Conservation (phyloP, 2,329 filamentous ascomycete genomes). For the Penicillium palitans region DNA sequence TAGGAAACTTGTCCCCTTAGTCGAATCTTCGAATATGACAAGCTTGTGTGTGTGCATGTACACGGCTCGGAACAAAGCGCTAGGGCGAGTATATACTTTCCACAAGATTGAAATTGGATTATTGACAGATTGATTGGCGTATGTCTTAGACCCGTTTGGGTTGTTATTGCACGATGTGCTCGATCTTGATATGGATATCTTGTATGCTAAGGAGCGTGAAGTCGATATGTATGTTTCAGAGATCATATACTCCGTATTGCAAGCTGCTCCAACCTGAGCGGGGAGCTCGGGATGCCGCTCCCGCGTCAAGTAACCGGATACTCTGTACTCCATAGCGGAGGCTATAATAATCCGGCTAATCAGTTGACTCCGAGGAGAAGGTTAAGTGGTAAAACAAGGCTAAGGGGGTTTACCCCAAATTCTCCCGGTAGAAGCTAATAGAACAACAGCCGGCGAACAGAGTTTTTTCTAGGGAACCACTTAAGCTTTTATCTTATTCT, state of each 20-base stretch:
- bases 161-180: not conserved
- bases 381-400: not conserved
- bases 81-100: not conserved
- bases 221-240: not conserved
- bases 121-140: too few relatives aligned
- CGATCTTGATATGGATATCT: not conserved
- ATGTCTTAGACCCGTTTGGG: too few relatives aligned
- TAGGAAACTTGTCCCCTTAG: not conserved
- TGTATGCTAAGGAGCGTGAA: not conserved
- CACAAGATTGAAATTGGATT: not conserved
- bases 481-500: constrained; percentile 2
- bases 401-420: not conserved
- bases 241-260: not conserved
- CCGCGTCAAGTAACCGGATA: not conserved
- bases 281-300: not conserved
- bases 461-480: not conserved
- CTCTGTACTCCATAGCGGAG: too few relatives aligned
- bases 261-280: not conserved
- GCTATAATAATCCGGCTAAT: too few relatives aligned
- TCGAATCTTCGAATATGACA: not conserved
- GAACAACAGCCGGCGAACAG: not conserved
- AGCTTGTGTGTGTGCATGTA: not conserved
- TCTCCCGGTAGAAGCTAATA: not conserved
- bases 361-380: not conserved
- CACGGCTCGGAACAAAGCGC: too few relatives aligned